These are phyloP conservation scores for Boletus tylopilopsis DNA, from an alignment of 768 basidiomycete genomes.

Conservation along the genomic window DNA sequence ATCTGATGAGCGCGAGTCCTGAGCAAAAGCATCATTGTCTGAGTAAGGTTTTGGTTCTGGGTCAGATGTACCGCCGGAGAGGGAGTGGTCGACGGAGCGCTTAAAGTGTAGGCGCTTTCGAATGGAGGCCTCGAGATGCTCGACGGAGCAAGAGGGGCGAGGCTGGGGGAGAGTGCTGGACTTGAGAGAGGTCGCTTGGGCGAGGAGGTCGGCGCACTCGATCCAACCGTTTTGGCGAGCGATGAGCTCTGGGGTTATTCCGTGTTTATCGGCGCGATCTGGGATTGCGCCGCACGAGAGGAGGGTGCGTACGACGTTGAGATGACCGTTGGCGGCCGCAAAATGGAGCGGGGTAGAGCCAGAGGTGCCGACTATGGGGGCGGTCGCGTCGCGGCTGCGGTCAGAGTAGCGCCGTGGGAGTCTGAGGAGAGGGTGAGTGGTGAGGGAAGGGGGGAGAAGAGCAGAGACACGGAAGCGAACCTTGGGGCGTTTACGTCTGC, in stretches of 20 bases:
- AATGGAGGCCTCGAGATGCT: slow-evolving; percentile 29
- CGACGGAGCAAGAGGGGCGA: slow-evolving; percentile 22
- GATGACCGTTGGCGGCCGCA: slow-evolving; percentile 93
- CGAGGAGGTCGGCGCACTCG: slow-evolving; percentile 70
- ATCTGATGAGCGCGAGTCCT: slow-evolving; percentile 3
- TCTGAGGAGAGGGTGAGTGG: slow-evolving; percentile 35
- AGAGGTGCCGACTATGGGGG: slow-evolving; percentile 74
- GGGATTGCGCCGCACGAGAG: slow-evolving; percentile 83
- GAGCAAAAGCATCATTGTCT: slow-evolving; percentile 14
- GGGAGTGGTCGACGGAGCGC: slow-evolving; percentile 72
- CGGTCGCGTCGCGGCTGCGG: slow-evolving; percentile 58
- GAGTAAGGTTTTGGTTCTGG: slow-evolving; percentile 23
- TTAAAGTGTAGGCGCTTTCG: slow-evolving; percentile 65
- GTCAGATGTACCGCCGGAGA: slow-evolving; percentile 37
- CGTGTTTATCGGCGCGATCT: slow-evolving; percentile 84
- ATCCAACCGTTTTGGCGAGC: slow-evolving; percentile 79
- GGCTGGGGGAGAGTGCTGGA: slow-evolving; percentile 10
- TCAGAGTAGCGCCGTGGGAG: slow-evolving; percentile 74
- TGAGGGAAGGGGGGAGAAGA: slow-evolving; percentile 5
- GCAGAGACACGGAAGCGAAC: slow-evolving; percentile 38
- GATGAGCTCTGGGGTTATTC: slow-evolving; percentile 80
- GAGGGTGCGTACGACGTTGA: slow-evolving; percentile 69
- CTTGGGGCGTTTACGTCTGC: slow-evolving; percentile 98
- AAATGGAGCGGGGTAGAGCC: slow-evolving; percentile 96
- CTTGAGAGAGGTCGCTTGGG: slow-evolving; percentile 49